Evolutionary conservation across 2,329 filamentous ascomycete genomes (phyloP), one percentile per base, ranked within the genome.

Genomic region (Colletotrichum godetiae): DNA sequence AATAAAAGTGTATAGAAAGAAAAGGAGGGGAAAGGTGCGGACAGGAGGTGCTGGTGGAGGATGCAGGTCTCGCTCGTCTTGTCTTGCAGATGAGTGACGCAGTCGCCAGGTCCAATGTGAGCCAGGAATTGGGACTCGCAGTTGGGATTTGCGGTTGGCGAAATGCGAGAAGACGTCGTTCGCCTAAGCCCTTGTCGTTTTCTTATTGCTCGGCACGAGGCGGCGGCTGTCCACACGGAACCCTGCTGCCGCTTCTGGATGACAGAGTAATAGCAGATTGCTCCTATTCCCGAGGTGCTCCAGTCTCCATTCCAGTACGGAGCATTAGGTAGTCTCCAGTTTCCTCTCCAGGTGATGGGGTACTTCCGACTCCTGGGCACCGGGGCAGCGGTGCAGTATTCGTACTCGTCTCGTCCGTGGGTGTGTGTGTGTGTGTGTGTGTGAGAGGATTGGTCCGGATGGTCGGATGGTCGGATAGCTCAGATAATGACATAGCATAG

Each of bases 101-200:
- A 73, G 53, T 58, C 49, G 27, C 27, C 58, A 56, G 52, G 42
- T 52, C 46, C 27, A 29, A 29, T 29, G 27, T 29, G 4, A 42
- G 37, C 37, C 37, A 42, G 37, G 37, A 42, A 42, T 42, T 42
- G 53, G 53, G 27, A 27, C 27, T 27, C 12, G 53, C 52, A 8
- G 52, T 55, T 55, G 52, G 12, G 52, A 55, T 55, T 55, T 24
- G 52, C 22, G 35, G 49, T 67, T 65, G 70, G 60, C 60, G 27
- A 70, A 65, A 65, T 65, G 67, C 46, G 60, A 60, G 63, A 65
- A 24, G 59, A 73, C 56, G 70, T 53, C 46, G 46, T 63, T 61
- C 60, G 70, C 70, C 70, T 70, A 55, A 70, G 70, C 70, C 70
- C 70, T 70, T 62, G 65, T 72, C 65, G 5, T 13, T 53, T 71